phyloP scores from a whole-genome alignment of 2,329 filamentous ascomycete species.

The Thielaviopsis cerberus region DNA sequence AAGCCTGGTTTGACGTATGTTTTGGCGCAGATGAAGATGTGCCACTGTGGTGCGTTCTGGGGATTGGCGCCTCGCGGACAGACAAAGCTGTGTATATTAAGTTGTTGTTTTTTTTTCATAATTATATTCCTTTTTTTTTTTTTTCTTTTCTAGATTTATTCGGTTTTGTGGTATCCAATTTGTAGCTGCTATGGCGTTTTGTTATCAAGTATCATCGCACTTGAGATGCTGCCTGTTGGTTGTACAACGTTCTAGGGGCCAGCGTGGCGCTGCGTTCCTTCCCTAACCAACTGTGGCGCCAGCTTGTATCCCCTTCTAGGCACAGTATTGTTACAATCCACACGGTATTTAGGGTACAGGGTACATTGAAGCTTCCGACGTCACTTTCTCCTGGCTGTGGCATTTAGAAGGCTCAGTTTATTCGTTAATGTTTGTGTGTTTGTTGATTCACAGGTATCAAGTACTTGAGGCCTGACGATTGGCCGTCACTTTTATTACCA shows the following conservation, averaged over 20 bases:
- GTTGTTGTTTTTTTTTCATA: neutral
- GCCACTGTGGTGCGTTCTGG: constrained; percentile 36
- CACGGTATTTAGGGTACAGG: neutral
- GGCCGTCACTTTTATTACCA: neutral
- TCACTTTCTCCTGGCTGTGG: neutral
- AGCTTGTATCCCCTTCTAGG: neutral
- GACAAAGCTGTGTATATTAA: constrained; percentile 4
- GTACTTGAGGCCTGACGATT: no score
- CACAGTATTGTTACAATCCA: neutral
- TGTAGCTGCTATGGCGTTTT: neutral
- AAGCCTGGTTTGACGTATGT: constrained; percentile 35
- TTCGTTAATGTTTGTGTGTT: no score
- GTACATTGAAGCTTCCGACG: neutral
- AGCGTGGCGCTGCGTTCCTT: neutral
- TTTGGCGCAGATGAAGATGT: constrained; percentile 34
- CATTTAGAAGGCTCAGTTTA: no score
- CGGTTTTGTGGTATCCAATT: neutral
- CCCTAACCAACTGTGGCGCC: neutral
- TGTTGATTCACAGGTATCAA: no score
- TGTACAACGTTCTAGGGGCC: neutral
- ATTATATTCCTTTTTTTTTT: neutral
- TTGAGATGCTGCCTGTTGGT: neutral
- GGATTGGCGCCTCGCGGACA: constrained; percentile 18
- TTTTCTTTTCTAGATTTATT: neutral
- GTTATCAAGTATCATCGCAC: neutral